These are phyloP conservation scores for Boeremia exigua DNA, from an alignment of 2,329 filamentous ascomycete genomes.

Conservation along the genomic window DNA sequence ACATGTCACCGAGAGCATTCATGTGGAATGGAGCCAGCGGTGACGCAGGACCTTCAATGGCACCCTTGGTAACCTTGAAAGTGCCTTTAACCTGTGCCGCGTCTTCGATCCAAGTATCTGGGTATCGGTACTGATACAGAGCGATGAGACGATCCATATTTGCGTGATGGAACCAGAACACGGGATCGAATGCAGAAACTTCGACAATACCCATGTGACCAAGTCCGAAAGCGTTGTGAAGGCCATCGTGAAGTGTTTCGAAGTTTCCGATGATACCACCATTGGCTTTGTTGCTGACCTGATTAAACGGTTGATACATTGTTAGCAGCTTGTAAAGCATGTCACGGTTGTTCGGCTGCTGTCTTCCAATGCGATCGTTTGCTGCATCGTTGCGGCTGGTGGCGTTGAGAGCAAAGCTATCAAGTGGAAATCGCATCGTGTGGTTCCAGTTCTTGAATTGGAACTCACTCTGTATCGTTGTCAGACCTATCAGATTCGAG, in stretches of 20 bases:
- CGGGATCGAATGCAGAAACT: conserved; percentile 40
- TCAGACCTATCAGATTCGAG: not conserved
- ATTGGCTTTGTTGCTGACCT: conserved; percentile 41
- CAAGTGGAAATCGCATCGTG: conserved; percentile 36
- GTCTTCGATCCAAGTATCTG: conserved; percentile 42
- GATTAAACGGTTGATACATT: conserved; percentile 38
- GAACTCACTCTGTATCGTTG: conserved; percentile 27
- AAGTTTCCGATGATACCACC: conserved; percentile 42
- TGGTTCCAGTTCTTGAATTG: conserved; percentile 43
- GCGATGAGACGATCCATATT: conserved; percentile 16
- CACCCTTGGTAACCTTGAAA: conserved; percentile 27
- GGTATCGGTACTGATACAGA: conserved; percentile 32
- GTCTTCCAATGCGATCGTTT: conserved; percentile 31
- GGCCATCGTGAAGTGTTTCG: conserved; percentile 40
- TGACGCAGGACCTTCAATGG: conserved; percentile 27
- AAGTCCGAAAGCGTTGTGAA: conserved; percentile 40
- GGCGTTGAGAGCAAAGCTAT: conserved; percentile 31
- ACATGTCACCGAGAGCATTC: conserved; percentile 40
- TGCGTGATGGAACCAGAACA: conserved; percentile 43
- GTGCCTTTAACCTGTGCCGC: conserved; percentile 30
- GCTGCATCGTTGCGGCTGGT: conserved; percentile 39
- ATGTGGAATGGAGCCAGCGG: conserved; percentile 41
- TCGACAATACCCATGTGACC: conserved; percentile 53
- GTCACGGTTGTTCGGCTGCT: conserved; percentile 40
- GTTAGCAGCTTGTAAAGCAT: conserved; percentile 44